Evolutionary conservation across 129 eudicot genomes (phyloP).

Genomic region (Apium graveolens): DNA sequence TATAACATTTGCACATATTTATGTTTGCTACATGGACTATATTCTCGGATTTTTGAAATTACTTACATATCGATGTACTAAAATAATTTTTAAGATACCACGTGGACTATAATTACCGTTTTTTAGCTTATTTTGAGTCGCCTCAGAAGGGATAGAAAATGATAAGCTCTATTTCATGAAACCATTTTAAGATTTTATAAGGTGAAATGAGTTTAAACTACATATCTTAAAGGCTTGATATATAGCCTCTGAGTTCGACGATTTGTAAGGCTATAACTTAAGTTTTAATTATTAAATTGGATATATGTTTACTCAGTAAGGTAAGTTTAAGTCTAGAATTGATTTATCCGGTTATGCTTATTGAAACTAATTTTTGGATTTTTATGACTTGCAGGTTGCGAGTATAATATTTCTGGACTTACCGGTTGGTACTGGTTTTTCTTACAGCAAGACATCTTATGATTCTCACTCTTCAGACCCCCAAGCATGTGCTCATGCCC

Average conservation of each 20-base stretch:
- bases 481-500: conserved; percentile 12
- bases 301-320: neutral
- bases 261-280: neutral
- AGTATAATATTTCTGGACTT: conserved; percentile 28
- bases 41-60: neutral
- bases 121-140: no score
- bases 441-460: conserved; percentile 18
- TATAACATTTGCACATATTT: neutral
- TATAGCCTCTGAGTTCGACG: neutral
- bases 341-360: neutral
- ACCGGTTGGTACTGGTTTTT: conserved; percentile 42
- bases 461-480: conserved; percentile 16
- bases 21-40: neutral
- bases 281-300: no score
- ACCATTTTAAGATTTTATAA: neutral
- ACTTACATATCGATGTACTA: no score
- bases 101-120: neutral
- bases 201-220: neutral
- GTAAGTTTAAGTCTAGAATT: neutral
- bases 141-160: no score
- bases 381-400: conserved; percentile 13
- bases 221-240: neutral
- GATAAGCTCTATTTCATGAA: no score
- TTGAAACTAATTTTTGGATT: neutral
- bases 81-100: no score